Evolutionary conservation across 108 stramenopile species (phyloP).

Genomic region (Fistulifera pelliculosa): DNA sequence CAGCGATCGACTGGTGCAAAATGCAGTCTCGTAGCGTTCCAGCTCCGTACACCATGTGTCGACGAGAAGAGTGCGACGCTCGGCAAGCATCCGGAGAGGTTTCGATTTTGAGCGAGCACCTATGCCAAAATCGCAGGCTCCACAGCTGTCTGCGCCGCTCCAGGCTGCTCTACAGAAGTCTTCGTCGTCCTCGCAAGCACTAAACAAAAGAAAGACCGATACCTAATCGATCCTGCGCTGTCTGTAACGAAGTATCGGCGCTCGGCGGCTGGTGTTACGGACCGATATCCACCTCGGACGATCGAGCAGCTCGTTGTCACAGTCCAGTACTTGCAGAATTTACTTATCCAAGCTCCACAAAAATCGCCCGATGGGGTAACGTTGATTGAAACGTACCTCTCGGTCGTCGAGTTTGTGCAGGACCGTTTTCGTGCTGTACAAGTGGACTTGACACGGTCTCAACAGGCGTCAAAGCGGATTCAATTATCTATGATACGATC

Average conservation of each 20-base stretch:
- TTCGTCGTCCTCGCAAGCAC: conserved; percentile 1
- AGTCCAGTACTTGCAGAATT: conserved; percentile 13
- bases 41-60: conserved; percentile 26
- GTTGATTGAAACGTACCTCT: conserved; percentile 6
- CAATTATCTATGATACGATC: conserved; percentile 8
- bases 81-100: conserved; percentile 31
- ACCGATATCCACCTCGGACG: not conserved
- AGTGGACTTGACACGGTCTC: conserved; percentile 13
- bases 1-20: no score
- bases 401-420: conserved; percentile 16
- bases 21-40: not conserved
- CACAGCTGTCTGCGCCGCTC: no score
- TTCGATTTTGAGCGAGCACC: conserved; percentile 21
- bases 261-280: conserved; percentile 34
- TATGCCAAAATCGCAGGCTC: not conserved
- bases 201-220: conserved; percentile 1
- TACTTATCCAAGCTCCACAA: not conserved
- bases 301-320: conserved; percentile 3
- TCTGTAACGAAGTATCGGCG: conserved; percentile 37
- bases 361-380: not conserved
- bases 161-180: conserved; percentile 22
- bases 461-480: not conserved
- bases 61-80: conserved; percentile 26
- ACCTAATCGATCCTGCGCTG: conserved; percentile 25
- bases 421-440: conserved; percentile 29